A percentile compares a stretch with the other conserved stretches of the same genome.
These are phyloP conservation scores for Pistacia integerrima DNA, from an alignment of 345 rosid species.

Conservation along the genomic window DNA sequence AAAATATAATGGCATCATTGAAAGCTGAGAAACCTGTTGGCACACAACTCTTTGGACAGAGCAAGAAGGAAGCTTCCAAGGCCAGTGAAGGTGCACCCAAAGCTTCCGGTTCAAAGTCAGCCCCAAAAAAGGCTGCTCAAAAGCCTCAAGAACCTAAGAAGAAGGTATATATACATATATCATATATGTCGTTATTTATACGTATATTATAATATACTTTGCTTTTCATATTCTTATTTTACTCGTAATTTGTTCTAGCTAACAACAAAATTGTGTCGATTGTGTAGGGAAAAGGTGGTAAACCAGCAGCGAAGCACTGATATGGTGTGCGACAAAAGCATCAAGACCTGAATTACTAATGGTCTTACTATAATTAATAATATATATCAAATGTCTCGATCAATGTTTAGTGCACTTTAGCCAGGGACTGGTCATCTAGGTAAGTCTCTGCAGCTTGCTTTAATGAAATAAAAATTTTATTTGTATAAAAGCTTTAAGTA, in stretches of 20 bases:
- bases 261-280: background rate
- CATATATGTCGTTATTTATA: background rate
- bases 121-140: conserved; percentile 22
- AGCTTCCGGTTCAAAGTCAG: conserved; percentile 23
- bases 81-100: conserved; percentile 23
- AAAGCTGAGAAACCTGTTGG: conserved; percentile 51
- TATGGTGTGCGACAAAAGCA: background rate
- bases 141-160: conserved; percentile 32
- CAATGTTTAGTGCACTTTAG: no score
- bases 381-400: background rate
- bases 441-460: background rate
- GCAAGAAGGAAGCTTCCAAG: conserved; percentile 42
- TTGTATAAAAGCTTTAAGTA: no score
- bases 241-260: background rate
- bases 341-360: background rate
- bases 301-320: conserved; percentile 20
- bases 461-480: conserved; percentile 1
- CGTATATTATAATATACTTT: no score
- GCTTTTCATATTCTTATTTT: background rate
- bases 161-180: conserved; percentile 5
- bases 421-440: background rate
- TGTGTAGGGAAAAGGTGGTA: conserved; percentile 25
- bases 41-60: conserved; percentile 36
- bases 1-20: conserved; percentile 33
- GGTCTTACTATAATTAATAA: background rate